phyloP scores from a whole-genome alignment of 2,329 filamentous ascomycete genomes.

The Pyrenophora teres region DNA sequence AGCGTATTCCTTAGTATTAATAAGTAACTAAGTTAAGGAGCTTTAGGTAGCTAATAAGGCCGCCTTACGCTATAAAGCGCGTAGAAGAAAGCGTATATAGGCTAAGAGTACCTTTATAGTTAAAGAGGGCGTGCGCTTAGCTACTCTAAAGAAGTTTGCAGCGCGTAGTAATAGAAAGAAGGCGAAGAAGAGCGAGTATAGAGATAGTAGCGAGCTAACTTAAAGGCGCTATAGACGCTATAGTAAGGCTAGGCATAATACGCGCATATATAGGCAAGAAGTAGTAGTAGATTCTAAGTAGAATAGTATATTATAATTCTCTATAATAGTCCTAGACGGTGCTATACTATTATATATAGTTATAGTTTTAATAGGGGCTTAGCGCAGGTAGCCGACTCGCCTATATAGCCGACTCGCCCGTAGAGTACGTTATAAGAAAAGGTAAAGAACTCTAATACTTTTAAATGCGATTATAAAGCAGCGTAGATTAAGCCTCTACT shows the following conservation, averaged over 20 bases:
- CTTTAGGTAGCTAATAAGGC: conserved; percentile 9
- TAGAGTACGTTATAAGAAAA: too few species aligned
- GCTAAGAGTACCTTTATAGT: conserved; percentile 1
- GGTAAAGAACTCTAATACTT: too few species aligned
- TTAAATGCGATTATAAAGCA: too few species aligned
- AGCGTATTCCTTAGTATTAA: background rate
- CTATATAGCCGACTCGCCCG: background rate
- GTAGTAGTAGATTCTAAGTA: background rate
- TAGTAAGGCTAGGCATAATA: background rate
- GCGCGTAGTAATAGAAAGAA: too few species aligned
- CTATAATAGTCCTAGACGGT: background rate
- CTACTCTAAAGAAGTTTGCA: conserved; percentile 15
- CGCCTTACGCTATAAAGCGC: conserved; percentile 2
- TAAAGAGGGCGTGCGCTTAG: conserved; percentile 5
- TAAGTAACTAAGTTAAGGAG: background rate
- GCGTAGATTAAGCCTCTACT: too few species aligned
- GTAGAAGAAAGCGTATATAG: conserved; percentile 9
- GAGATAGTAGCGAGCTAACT: background rate
- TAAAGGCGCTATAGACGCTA: conserved; percentile 4
- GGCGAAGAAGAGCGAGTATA: conserved; percentile 8
- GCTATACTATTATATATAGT: background rate
- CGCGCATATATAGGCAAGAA: conserved; percentile 1
- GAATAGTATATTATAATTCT: conserved; percentile 1
- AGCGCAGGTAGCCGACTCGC: background rate
- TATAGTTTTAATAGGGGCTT: background rate